Conservation (phyloP, 768 basidiomycete species). For the Naganishia kalamii region DNA sequence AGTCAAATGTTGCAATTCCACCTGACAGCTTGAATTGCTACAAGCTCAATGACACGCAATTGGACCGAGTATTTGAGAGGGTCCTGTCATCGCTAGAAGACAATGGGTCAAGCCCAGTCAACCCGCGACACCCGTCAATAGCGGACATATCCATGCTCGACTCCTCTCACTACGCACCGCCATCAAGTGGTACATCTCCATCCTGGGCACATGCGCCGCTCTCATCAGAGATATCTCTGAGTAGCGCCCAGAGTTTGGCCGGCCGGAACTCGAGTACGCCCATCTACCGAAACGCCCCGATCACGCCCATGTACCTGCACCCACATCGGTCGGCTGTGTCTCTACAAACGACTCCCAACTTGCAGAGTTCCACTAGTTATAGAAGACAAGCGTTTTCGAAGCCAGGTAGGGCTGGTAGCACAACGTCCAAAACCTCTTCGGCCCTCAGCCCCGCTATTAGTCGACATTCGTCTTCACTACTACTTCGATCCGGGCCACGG, state of each 20-base stretch:
- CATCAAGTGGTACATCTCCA: too few relatives aligned
- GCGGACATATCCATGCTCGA: background rate
- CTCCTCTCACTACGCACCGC: background rate
- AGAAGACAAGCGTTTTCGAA: background rate
- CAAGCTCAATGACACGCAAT: background rate
- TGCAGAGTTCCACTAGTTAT: background rate
- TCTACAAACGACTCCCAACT: background rate
- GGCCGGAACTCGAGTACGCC: background rate
- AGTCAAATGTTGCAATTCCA: background rate
- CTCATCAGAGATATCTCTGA: background rate
- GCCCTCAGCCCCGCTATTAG: background rate
- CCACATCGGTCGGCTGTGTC: background rate
- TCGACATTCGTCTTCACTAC: too few relatives aligned
- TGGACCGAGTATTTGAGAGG: background rate
- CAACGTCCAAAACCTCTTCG: background rate
- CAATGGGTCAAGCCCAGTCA: background rate
- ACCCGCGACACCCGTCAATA: background rate
- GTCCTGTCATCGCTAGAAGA: background rate
- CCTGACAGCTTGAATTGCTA: background rate
- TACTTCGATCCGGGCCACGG: too few relatives aligned
- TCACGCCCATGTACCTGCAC: slow-evolving; percentile 1
- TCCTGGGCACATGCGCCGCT: too few relatives aligned
- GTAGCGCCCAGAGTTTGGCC: background rate
- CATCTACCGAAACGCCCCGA: background rate
- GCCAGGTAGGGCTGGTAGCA: background rate